A percentile compares a stretch with the other conserved stretches of the same genome.
phyloP scores from a whole-genome alignment of 1,139 yeast species.

The Barnettozyma hawaiiensis region DNA sequence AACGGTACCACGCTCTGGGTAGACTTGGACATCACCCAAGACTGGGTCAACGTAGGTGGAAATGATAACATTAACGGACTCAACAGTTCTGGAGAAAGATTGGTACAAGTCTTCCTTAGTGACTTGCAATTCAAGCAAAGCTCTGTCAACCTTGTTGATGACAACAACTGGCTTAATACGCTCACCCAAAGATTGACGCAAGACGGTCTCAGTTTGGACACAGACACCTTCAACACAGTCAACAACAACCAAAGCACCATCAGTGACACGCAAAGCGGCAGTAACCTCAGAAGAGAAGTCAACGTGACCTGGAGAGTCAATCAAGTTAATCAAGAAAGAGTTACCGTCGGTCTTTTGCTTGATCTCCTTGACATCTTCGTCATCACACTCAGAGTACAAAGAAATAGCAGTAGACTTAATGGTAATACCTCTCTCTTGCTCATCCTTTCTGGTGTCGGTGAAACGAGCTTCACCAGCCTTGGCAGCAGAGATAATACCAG shows the following conservation, averaged over 20 bases:
- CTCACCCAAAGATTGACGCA: constrained; percentile 99
- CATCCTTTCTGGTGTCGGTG: constrained; percentile 99
- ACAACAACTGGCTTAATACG: constrained; percentile 98
- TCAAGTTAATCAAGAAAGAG: constrained; percentile 95
- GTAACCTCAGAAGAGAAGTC: constrained; percentile 99
- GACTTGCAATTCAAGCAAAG: constrained; percentile 97
- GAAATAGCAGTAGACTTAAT: constrained; percentile 99
- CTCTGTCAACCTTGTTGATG: constrained; percentile 99
- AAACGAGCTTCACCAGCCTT: constrained; percentile 99
- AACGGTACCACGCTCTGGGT: constrained; percentile 99
- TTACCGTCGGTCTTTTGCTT: constrained; percentile 92
- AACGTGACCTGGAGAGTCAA: constrained; percentile 99
- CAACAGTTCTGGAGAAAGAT: constrained; percentile 97
- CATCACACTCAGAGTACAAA: constrained; percentile 82
- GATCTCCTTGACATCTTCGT: constrained; percentile 92
- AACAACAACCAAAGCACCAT: constrained; percentile 99
- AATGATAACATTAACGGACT: constrained; percentile 97
- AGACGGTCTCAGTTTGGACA: constrained; percentile 99
- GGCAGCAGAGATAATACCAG: constrained; percentile 99
- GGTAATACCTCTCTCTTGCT: constrained; percentile 99
- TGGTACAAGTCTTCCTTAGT: constrained; percentile 98
- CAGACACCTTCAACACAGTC: constrained; percentile 99
- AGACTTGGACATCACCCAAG: constrained; percentile 95
- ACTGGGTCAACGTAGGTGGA: constrained; percentile 89
- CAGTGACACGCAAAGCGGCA: constrained; percentile 99